A percentile compares a stretch with the other conserved stretches of the same genome.
Conservation (phyloP, 148 eudicot genomes). For the Rhododendron molle region DNA sequence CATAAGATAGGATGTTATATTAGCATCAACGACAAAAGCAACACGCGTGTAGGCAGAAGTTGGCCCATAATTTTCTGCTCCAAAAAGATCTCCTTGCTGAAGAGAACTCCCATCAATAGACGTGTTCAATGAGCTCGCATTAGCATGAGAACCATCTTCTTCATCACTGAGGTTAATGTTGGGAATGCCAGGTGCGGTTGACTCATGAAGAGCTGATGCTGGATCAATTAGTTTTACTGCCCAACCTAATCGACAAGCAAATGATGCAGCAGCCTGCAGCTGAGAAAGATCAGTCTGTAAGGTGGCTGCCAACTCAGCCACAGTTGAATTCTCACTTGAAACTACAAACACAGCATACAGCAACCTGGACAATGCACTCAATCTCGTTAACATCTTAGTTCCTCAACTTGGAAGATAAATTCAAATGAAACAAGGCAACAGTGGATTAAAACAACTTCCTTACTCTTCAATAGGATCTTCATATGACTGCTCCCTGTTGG, state of each 20-base stretch:
- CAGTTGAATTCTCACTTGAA: constrained; percentile 95
- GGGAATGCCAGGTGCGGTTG: constrained; percentile 41
- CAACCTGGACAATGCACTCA: constrained; percentile 51
- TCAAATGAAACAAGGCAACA: constrained; percentile 14
- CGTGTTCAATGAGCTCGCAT: constrained; percentile 43
- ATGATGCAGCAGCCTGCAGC: constrained; percentile 66
- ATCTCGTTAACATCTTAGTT: constrained; percentile 5
- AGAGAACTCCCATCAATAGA: constrained; percentile 40
- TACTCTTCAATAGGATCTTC: constrained; percentile 99
- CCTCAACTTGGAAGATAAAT: constrained; percentile 6
- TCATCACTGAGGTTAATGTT: constrained; percentile 56
- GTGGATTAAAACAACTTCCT: constrained; percentile 25
- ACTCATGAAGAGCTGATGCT: constrained; percentile 74
- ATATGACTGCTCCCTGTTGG: constrained; percentile 93
- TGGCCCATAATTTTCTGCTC: constrained; percentile 48
- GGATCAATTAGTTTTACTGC: constrained; percentile 92
- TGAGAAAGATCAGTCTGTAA: constrained; percentile 70
- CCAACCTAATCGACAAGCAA: constrained; percentile 98
- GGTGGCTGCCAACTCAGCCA: constrained; percentile 87
- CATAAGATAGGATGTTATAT: constrained; percentile 97
- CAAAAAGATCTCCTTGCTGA: constrained; percentile 50
- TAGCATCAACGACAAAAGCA: constrained; percentile 97
- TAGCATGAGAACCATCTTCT: constrained; percentile 58
- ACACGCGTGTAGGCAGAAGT: constrained; percentile 65
- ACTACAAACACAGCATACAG: constrained; percentile 98